Evolutionary conservation across 495 filamentous ascomycete genomes (phyloP).

Genomic region (Podospora pseudopauciseta): DNA sequence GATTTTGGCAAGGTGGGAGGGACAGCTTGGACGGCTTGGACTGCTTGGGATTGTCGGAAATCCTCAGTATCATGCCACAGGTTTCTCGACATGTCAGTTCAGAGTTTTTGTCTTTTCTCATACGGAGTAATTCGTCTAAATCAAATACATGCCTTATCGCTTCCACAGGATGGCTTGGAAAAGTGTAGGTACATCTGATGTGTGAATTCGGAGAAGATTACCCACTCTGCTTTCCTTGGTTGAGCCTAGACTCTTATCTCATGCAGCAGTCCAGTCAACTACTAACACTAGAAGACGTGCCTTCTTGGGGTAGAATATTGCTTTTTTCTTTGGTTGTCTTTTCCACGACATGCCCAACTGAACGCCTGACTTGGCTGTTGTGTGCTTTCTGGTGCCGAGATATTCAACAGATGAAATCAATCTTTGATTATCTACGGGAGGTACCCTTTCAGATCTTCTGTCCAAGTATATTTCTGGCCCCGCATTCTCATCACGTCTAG

Average conservation of each 20-base stretch:
- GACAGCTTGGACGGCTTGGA: no score
- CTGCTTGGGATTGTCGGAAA: background rate
- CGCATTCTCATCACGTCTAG: background rate
- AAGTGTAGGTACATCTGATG: background rate
- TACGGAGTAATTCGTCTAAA: no score
- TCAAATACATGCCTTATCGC: background rate
- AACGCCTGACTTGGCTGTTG: background rate
- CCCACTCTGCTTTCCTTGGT: background rate
- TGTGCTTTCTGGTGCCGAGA: background rate
- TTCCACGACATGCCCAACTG: background rate
- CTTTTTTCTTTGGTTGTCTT: background rate
- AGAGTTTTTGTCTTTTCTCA: no score
- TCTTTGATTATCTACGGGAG: background rate
- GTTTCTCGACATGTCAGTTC: no score
- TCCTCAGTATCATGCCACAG: background rate
- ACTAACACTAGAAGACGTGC: background rate
- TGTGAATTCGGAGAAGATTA: background rate
- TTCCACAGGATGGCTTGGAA: background rate
- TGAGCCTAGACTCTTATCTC: background rate
- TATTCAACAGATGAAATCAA: background rate
- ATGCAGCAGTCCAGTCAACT: background rate
- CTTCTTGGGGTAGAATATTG: background rate
- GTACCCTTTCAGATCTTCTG: background rate
- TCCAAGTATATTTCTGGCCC: background rate
- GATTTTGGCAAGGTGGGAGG: background rate